Conservation (phyloP, 176 grass and related monocot genomes). For the Paspalum vaginatum region DNA sequence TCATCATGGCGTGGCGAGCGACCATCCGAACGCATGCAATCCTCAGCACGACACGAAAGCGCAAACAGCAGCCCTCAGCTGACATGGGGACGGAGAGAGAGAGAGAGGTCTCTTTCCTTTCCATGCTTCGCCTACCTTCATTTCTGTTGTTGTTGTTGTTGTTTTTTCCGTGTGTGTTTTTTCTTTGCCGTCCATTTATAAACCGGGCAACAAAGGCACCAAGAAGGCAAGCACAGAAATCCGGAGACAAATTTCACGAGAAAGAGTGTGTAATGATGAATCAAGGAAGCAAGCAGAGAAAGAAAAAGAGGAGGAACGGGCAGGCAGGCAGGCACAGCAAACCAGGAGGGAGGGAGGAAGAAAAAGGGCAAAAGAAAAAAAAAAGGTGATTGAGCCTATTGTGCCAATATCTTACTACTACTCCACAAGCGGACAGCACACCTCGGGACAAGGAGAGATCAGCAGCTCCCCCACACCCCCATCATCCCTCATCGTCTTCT, state of each 20-base stretch:
- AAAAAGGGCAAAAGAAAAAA: not conserved
- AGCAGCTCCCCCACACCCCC: conserved; percentile 36
- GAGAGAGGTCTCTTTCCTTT: not conserved
- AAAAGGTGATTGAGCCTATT: conserved; percentile 81
- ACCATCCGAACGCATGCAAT: not conserved
- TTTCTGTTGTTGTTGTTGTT: no score
- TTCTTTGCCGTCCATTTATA: conserved; percentile 11
- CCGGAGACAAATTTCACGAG: conserved; percentile 35
- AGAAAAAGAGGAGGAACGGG: not conserved
- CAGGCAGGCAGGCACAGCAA: conserved; percentile 29
- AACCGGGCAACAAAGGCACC: conserved; percentile 12
- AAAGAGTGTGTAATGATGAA: conserved; percentile 39
- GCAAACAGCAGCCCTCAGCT: no score
- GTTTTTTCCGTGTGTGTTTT: not conserved
- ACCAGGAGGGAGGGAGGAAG: not conserved
- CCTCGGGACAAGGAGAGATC: conserved; percentile 42
- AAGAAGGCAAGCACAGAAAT: not conserved
- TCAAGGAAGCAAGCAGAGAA: not conserved
- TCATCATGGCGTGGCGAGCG: conserved; percentile 9
- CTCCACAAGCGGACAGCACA: conserved; percentile 47
- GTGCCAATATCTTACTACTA: conserved; percentile 79
- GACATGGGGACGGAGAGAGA: not conserved
- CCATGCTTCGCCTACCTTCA: not conserved
- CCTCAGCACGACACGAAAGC: no score
- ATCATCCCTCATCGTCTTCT: not conserved